phyloP scores from a whole-genome alignment of 2,329 filamentous ascomycete genomes.

The Nigrospora sphaerica region DNA sequence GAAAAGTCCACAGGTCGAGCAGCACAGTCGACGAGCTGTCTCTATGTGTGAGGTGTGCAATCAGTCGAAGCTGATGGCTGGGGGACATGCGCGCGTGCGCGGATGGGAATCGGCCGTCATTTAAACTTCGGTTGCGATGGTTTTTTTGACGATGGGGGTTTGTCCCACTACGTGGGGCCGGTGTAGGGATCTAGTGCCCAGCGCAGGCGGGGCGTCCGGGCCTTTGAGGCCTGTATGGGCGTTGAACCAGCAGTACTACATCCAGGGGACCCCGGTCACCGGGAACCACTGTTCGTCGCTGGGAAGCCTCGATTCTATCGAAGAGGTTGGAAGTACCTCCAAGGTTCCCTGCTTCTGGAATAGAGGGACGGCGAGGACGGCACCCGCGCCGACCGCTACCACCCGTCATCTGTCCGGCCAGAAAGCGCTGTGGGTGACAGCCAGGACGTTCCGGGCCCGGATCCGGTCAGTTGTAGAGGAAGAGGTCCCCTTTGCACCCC shows the following conservation, averaged over 20 bases:
- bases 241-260: background rate
- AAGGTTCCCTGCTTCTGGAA: background rate
- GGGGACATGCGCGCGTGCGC: background rate
- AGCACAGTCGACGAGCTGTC: background rate
- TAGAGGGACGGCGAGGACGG: too few relatives aligned
- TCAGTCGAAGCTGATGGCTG: background rate
- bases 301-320: background rate
- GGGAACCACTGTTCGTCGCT: background rate
- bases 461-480: background rate
- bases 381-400: too few relatives aligned
- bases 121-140: slow-evolving; percentile 1
- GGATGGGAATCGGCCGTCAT: slow-evolving; percentile 1
- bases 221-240: too few relatives aligned
- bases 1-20: background rate
- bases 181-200: background rate
- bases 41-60: background rate
- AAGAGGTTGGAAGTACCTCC: background rate
- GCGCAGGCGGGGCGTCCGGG: background rate
- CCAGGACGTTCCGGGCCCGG: background rate
- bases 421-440: background rate
- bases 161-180: background rate
- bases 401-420: background rate
- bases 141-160: background rate
- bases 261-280: background rate
- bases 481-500: too few relatives aligned